phyloP scores from a whole-genome alignment of 140 eudicot species.

The Oenanthe javanica region DNA sequence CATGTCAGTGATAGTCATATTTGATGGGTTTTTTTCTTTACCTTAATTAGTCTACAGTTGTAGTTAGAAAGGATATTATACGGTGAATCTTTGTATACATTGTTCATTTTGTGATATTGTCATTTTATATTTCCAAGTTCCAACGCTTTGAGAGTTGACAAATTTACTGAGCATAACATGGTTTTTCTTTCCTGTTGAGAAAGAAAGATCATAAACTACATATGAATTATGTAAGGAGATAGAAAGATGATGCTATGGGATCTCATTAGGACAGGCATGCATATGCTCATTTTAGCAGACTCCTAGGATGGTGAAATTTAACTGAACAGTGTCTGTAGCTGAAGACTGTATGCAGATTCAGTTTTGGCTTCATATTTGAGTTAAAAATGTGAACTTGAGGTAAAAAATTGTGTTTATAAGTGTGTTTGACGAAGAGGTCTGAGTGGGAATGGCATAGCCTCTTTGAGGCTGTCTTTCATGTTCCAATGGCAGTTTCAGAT shows the following conservation, averaged over 20 bases:
- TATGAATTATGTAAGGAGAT: not conserved
- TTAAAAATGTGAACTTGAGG: not conserved
- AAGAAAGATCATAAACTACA: not conserved
- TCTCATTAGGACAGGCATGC: not conserved
- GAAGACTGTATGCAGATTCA: not conserved
- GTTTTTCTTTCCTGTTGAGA: not conserved
- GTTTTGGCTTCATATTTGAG: slow-evolving; percentile 1
- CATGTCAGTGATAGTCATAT: not conserved
- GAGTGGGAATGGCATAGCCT: not conserved
- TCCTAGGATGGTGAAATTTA: not conserved
- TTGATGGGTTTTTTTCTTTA: not conserved
- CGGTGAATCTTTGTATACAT: not conserved
- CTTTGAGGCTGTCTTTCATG: not conserved
- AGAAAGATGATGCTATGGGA: not conserved
- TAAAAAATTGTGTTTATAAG: not conserved
- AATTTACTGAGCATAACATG: not conserved
- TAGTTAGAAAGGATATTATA: not conserved
- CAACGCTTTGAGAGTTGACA: not conserved
- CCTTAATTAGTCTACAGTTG: not conserved
- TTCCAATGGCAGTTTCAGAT: not conserved
- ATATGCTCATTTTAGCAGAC: not conserved
- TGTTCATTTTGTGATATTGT: not conserved
- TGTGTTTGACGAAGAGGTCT: not conserved
- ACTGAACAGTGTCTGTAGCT: not conserved
- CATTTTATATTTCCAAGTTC: not conserved